phyloP scores from a whole-genome alignment of 805 yeast species.

The Ogataea polymorpha region DNA sequence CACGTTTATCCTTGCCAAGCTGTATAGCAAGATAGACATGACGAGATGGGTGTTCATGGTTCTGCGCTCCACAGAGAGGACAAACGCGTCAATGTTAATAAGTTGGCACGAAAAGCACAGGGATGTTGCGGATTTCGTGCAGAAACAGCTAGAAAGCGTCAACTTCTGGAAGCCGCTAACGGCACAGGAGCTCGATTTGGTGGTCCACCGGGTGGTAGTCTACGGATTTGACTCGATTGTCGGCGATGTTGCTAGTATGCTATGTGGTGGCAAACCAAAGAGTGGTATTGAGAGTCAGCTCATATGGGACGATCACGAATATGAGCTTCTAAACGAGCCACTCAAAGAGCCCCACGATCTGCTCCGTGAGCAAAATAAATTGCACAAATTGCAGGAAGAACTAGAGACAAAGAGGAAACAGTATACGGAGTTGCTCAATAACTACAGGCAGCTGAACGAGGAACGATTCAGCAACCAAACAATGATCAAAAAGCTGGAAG shows the following conservation, averaged over 20 bases:
- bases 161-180: conserved; percentile 23
- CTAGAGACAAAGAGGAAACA: conserved; percentile 13
- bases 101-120: conserved; percentile 9
- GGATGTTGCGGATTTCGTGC: conserved; percentile 16
- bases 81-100: conserved; percentile 15
- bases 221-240: conserved; percentile 26
- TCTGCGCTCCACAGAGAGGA: conserved; percentile 22
- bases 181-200: conserved; percentile 10
- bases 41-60: conserved; percentile 22
- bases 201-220: conserved; percentile 20
- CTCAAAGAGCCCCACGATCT: conserved; percentile 5
- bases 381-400: conserved; percentile 14
- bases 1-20: conserved; percentile 14
- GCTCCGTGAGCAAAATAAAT: conserved; percentile 13
- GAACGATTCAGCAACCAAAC: conserved; percentile 30
- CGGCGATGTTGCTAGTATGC: conserved; percentile 16
- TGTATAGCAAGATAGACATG: conserved; percentile 17
- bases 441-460: conserved; percentile 34
- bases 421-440: conserved; percentile 30
- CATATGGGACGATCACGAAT: conserved; percentile 13
- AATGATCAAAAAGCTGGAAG: conserved; percentile 18
- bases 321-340: conserved; percentile 4
- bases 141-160: conserved; percentile 6
- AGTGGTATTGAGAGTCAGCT: conserved; percentile 2
- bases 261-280: conserved; percentile 3